Evolutionary conservation across 2,329 filamentous ascomycete genomes (phyloP), one percentile per base, ranked within the genome.

Genomic region (Acephala macrosclerotiorum): DNA sequence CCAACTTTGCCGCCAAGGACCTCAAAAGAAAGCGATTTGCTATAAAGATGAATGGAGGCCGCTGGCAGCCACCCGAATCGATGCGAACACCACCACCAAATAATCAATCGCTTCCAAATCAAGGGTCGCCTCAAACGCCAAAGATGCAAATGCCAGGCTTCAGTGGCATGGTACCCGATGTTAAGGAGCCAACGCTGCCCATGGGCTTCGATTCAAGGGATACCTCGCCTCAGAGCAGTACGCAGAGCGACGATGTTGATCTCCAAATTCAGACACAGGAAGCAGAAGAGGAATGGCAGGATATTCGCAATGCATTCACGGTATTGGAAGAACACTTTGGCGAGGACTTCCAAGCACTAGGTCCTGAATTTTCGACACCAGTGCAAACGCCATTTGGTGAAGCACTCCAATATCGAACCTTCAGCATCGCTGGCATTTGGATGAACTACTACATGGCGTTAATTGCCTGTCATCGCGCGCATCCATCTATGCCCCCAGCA

Each of bases 401-500:
- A 2, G 91, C 92, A 0, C 80, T 94, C 7, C 89, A 93, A 69
- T 97, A 97, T 75, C 87, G 92, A 35, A 95, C 92, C 1, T 95
- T 93, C 76, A 90, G 91, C n/a, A 91, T 98, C 68, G 92, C 92
- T 2, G 91, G 92, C 38, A 84, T 97, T 25, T 97, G 94, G 93
- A 89, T 92, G 75, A 91, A 94, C 70, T 94, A 92, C 77, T 91
- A 97, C 78, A 92, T 95, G 83, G 90, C 90, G 0, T 84, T 93
- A 56, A 95, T 98, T 64, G 85, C 94, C 61, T 85, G 96, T n/a
- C 83, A 95, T 66, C 87, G 96, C 38, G 85, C 89, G 0, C 94
- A 97, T 71, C 96, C 96, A 0, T 87, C 87, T 26, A 97, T 97
- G 94, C 95, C 94, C 0, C 93, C 95, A 0, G 89, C 94, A 9